Evolutionary conservation across 768 basidiomycete species (phyloP).

Genomic region (Boletus edulis): DNA sequence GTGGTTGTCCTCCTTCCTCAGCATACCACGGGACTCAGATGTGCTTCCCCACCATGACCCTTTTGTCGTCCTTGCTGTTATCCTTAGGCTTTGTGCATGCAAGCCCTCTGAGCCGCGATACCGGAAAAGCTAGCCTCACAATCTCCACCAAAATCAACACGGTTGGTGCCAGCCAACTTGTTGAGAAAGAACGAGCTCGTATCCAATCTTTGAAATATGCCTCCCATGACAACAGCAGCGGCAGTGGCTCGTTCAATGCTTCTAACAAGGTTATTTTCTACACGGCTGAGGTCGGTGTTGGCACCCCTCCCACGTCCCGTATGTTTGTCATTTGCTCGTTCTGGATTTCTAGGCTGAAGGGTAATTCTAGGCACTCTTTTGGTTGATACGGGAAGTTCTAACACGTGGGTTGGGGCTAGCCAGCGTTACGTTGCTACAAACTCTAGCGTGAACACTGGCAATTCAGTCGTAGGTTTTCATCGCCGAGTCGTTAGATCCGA

Average conservation of each 20-base stretch:
- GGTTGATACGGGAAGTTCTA: constrained; percentile 34
- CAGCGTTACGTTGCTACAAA: constrained; percentile 15
- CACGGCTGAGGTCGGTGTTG: constrained; percentile 29
- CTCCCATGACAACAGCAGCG: background rate
- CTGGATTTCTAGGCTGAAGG: background rate
- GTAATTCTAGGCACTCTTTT: constrained; percentile 23
- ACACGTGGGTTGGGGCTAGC: constrained; percentile 32
- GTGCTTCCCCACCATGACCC: background rate
- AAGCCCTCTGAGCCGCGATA: background rate
- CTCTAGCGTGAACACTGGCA: constrained; percentile 19
- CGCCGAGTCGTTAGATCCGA: background rate
- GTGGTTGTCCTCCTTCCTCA: too few species aligned
- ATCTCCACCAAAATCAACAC: constrained; percentile 14
- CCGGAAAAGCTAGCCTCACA: constrained; percentile 11
- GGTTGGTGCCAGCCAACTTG: constrained; percentile 8
- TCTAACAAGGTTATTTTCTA: constrained; percentile 29
- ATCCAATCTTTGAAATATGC: constrained; percentile 6
- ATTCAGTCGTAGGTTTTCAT: constrained; percentile 19
- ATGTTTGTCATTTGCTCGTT: background rate
- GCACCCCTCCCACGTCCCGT: constrained; percentile 29
- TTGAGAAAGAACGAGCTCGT: constrained; percentile 23
- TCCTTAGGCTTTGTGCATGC: constrained; percentile 1
- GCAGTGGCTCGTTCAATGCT: background rate
- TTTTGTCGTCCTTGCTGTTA: constrained; percentile 14
- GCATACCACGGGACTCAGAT: too few species aligned